Conservation (phyloP, 257 asterid genomes). For the Schizonepeta tenuifolia region DNA sequence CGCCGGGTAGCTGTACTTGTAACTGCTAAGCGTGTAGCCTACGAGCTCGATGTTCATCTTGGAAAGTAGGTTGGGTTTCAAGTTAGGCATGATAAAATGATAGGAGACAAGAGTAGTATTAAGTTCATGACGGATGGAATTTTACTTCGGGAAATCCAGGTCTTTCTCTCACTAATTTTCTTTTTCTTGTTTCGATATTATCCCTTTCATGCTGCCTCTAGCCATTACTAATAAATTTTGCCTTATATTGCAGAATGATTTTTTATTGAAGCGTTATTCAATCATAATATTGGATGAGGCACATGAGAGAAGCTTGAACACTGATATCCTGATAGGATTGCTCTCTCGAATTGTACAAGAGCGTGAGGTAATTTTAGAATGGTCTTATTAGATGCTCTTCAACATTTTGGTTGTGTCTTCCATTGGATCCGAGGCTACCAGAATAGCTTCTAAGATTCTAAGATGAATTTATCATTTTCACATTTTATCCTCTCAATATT, state of each 20-base stretch:
- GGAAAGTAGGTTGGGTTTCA: slow-evolving; percentile 96
- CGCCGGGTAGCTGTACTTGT: slow-evolving; percentile 95
- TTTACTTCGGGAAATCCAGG: slow-evolving; percentile 96
- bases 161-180: slow-evolving; percentile 15
- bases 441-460: too few species aligned
- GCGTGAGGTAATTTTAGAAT: slow-evolving; percentile 59
- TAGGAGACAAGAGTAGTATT: slow-evolving; percentile 78
- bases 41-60: slow-evolving; percentile 77
- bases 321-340: slow-evolving; percentile 95
- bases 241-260: slow-evolving; percentile 59
- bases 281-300: slow-evolving; percentile 92
- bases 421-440: too few species aligned
- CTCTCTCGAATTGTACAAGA: slow-evolving; percentile 86
- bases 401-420: not conserved
- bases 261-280: slow-evolving; percentile 79
- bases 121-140: slow-evolving; percentile 99
- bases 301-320: slow-evolving; percentile 94
- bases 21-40: slow-evolving; percentile 94
- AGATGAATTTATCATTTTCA: too few species aligned
- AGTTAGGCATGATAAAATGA: slow-evolving; percentile 89
- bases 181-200: not conserved
- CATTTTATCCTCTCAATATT: too few species aligned
- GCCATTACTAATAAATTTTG: too few species aligned
- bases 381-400: not conserved
- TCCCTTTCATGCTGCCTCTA: too few species aligned